Conservation (phyloP, 2,329 filamentous ascomycete genomes). For the Fusarium clavum region DNA sequence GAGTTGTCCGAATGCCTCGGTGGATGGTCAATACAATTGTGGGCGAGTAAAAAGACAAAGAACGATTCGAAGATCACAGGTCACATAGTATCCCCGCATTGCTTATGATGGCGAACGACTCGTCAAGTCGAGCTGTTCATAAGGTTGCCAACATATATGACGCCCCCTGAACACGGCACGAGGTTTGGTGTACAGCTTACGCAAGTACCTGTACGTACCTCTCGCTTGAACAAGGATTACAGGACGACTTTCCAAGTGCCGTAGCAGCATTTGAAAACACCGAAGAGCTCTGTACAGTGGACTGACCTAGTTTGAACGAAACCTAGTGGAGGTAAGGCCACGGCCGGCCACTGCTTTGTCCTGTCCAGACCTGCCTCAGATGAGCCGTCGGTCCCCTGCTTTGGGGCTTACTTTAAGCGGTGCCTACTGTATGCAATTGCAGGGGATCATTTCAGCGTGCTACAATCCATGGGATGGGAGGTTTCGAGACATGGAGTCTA, state of each 20-base stretch:
- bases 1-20: neutral
- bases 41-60: neutral
- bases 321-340: neutral
- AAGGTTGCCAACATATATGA: neutral
- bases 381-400: conserved; percentile 10
- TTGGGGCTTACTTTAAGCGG: conserved; percentile 1
- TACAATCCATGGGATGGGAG: conserved; percentile 9
- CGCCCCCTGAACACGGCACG: conserved; percentile 3
- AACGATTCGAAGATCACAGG: neutral
- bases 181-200: neutral
- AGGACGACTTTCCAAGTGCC: neutral
- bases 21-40: neutral
- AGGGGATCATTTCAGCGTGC: conserved; percentile 19
- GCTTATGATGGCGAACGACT: neutral
- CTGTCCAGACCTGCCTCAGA: conserved; percentile 14
- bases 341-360: conserved; percentile 3
- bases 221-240: neutral
- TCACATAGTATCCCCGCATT: neutral
- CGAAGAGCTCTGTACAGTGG: neutral
- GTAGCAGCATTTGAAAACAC: conserved; percentile 7
- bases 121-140: neutral
- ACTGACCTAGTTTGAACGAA: neutral
- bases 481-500: conserved; percentile 25
- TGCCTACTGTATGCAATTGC: conserved; percentile 22
- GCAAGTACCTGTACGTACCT: neutral